Evolutionary conservation across 148 eudicot species (phyloP).

Genomic region (Bassia scoparia): DNA sequence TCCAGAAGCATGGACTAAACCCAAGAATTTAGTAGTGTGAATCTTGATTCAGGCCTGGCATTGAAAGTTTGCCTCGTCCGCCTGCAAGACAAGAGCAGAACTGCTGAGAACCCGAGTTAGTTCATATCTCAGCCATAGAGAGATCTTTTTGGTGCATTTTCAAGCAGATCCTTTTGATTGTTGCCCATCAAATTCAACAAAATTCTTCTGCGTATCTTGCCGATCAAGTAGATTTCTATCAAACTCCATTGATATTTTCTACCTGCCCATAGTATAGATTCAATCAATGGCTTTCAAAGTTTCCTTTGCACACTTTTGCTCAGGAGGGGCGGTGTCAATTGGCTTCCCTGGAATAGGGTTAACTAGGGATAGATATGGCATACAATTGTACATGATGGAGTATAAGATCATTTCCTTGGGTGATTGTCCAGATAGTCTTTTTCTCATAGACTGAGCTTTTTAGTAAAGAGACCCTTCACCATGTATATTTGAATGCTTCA

Average conservation of each 20-base stretch:
- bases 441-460: slow-evolving; percentile 73
- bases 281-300: slow-evolving; percentile 52
- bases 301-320: slow-evolving; percentile 28
- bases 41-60: slow-evolving; percentile 62
- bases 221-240: slow-evolving; percentile 74
- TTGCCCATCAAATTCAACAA: slow-evolving; percentile 80
- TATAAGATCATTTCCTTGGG: slow-evolving; percentile 65
- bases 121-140: slow-evolving; percentile 84
- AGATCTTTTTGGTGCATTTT: slow-evolving; percentile 53
- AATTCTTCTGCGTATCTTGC: slow-evolving; percentile 82
- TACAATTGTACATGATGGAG: slow-evolving; percentile 47
- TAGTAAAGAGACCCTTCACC: slow-evolving; percentile 72
- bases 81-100: slow-evolving; percentile 62
- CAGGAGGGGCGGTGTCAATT: slow-evolving; percentile 22
- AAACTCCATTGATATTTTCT: slow-evolving; percentile 80
- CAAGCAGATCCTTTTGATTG: slow-evolving; percentile 46
- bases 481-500: slow-evolving; percentile 76
- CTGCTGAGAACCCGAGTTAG: slow-evolving; percentile 82
- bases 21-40: slow-evolving; percentile 56
- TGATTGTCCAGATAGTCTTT: slow-evolving; percentile 53
- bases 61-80: slow-evolving; percentile 77
- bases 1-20: slow-evolving; percentile 73
- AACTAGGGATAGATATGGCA: slow-evolving; percentile 51
- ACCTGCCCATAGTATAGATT: slow-evolving; percentile 70
- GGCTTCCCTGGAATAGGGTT: slow-evolving; percentile 59